Evolutionary conservation across 495 filamentous ascomycete genomes (phyloP).

Genomic region (Trichoderma virens): DNA sequence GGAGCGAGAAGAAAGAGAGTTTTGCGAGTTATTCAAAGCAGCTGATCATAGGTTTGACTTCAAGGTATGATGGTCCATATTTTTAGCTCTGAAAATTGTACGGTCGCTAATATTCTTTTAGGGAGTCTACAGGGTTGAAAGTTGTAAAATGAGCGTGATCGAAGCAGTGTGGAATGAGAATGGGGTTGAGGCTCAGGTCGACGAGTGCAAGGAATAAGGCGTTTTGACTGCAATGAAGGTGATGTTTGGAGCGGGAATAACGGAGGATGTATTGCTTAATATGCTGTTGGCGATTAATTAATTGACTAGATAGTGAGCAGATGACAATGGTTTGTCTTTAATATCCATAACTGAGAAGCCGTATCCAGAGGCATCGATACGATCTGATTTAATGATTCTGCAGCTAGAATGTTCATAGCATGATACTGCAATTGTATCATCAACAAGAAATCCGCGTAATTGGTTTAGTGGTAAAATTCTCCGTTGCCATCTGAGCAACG

Average conservation of each 20-base stretch:
- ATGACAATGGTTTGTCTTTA: no score
- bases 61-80: constrained; percentile 24
- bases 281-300: no score
- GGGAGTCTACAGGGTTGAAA: constrained; percentile 30
- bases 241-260: no score
- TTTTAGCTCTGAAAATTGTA: background rate
- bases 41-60: constrained; percentile 37
- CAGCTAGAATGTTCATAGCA: no score
- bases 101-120: constrained; percentile 15
- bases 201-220: background rate
- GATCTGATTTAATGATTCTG: no score
- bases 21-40: constrained; percentile 36
- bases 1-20: constrained; percentile 45
- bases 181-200: background rate
- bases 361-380: no score
- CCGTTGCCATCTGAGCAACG: constrained; percentile 6
- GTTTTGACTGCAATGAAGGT: background rate
- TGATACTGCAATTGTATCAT: background rate
- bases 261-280: no score
- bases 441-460: background rate
- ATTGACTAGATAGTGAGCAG: no score
- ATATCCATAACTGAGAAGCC: no score
- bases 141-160: constrained; percentile 42
- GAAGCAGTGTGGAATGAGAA: constrained; percentile 40
- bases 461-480: constrained; percentile 10